These are phyloP conservation scores for Aspergillus cristatus DNA, from an alignment of 495 filamentous ascomycete species.

Conservation along the genomic window DNA sequence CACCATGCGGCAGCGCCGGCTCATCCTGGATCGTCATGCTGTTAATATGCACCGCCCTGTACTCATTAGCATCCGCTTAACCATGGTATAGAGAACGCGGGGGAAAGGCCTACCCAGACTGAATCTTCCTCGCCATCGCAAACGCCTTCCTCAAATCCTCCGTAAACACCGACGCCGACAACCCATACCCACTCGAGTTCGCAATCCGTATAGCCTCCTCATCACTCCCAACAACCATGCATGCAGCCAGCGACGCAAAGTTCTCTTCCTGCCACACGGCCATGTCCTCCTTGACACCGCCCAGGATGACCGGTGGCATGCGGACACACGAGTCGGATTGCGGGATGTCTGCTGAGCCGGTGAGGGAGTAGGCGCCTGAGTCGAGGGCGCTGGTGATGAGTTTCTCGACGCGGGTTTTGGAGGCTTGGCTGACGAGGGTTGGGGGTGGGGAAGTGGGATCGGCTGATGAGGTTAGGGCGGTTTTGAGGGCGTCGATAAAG, in stretches of 20 bases:
- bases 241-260: slow-evolving; percentile 64
- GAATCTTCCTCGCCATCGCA: slow-evolving; percentile 34
- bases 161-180: slow-evolving; percentile 40
- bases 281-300: slow-evolving; percentile 61
- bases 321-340: slow-evolving; percentile 41
- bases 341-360: slow-evolving; percentile 33
- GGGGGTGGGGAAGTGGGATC: slow-evolving; percentile 38
- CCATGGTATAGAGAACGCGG: not conserved
- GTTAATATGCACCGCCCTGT: slow-evolving; percentile 74
- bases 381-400: slow-evolving; percentile 53
- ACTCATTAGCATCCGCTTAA: slow-evolving; percentile 2
- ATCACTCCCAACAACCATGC: slow-evolving; percentile 33
- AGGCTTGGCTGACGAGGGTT: slow-evolving; percentile 50
- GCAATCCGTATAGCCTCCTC: slow-evolving; percentile 39
- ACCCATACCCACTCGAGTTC: slow-evolving; percentile 39
- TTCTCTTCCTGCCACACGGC: slow-evolving; percentile 67
- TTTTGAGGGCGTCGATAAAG: slow-evolving; percentile 43
- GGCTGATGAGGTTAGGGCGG: slow-evolving; percentile 37
- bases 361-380: slow-evolving; percentile 57
- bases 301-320: slow-evolving; percentile 63
- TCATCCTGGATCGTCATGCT: slow-evolving; percentile 84
- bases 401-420: slow-evolving; percentile 53
- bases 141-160: slow-evolving; percentile 34
- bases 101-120: slow-evolving; percentile 30
- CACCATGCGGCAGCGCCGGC: slow-evolving; percentile 67